These are phyloP conservation scores for Onygenales sp. DNA, from an alignment of 2,329 filamentous ascomycete species.

Conservation along the genomic window DNA sequence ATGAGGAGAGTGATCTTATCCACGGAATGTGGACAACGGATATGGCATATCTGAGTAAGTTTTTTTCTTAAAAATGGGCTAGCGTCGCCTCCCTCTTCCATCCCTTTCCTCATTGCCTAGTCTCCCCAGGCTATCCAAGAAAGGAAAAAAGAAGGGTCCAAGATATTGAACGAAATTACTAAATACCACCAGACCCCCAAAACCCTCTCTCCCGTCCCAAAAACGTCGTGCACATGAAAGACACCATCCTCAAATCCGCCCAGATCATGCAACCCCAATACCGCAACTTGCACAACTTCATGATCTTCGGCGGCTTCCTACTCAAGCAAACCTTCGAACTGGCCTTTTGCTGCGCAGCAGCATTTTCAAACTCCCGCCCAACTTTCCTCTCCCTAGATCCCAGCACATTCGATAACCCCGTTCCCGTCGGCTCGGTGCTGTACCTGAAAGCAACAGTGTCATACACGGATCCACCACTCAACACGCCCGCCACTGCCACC, in stretches of 20 bases:
- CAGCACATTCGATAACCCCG: constrained; percentile 64
- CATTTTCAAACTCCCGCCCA: constrained; percentile 59
- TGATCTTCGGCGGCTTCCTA: constrained; percentile 70
- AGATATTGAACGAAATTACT: neutral
- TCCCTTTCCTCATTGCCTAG: neutral
- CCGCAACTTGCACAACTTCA: constrained; percentile 61
- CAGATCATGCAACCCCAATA: constrained; percentile 69
- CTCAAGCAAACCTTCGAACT: constrained; percentile 68
- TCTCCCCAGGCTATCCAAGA: neutral
- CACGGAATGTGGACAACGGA: constrained; percentile 65
- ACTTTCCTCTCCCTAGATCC: constrained; percentile 66
- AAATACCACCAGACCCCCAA: constrained; percentile 40
- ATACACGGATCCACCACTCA: constrained; percentile 52
- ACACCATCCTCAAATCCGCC: constrained; percentile 54
- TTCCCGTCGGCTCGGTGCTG: constrained; percentile 64
- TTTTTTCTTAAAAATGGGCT: neutral
- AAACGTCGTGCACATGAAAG: constrained; percentile 54
- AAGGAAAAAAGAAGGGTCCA: neutral
- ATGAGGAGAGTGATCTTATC: constrained; percentile 61
- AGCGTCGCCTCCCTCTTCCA: neutral
- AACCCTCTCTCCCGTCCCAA: constrained; percentile 44
- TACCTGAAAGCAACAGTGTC: constrained; percentile 65
- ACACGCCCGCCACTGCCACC: constrained; percentile 24
- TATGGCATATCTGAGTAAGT: constrained; percentile 49
- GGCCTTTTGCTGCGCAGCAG: constrained; percentile 64